Percentiles rank a stretch among this genome's conserved stretches.
phyloP scores from a whole-genome alignment of 73 alveolate genomes.

The Uronychia setigera region DNA sequence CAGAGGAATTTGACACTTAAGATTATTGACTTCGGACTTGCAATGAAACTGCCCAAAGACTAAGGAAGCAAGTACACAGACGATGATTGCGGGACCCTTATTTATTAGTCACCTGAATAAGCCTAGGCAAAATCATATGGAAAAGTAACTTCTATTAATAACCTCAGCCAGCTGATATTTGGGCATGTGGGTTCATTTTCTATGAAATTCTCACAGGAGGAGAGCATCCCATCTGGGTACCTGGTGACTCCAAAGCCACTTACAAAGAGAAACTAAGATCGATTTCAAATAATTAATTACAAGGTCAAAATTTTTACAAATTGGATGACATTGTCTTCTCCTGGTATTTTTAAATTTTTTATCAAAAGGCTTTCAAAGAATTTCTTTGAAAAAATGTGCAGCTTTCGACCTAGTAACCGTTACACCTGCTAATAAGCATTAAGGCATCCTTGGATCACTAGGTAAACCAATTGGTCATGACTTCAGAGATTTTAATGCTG shows the following conservation, averaged over 20 bases:
- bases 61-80: background rate
- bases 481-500: background rate
- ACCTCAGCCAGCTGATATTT: conserved; percentile 46
- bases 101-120: background rate
- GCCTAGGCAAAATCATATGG: background rate
- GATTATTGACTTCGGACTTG: background rate
- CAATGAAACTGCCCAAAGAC: background rate
- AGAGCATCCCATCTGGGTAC: background rate
- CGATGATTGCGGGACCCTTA: background rate
- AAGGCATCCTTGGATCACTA: conserved; percentile 67
- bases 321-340: background rate
- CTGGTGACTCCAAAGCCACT: background rate
- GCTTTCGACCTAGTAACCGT: conserved; percentile 25
- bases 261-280: background rate
- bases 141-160: background rate
- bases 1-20: background rate
- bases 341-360: background rate
- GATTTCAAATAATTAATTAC: background rate
- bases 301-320: background rate
- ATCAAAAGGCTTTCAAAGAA: background rate
- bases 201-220: conserved; percentile 46
- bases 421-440: conserved; percentile 49
- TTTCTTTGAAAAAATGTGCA: background rate
- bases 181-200: conserved; percentile 66
- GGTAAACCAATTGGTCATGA: conserved; percentile 3